Evolutionary conservation across 108 stramenopile genomes (phyloP), one percentile per base, ranked within the genome.

Genomic region (Ochromonas danica): DNA sequence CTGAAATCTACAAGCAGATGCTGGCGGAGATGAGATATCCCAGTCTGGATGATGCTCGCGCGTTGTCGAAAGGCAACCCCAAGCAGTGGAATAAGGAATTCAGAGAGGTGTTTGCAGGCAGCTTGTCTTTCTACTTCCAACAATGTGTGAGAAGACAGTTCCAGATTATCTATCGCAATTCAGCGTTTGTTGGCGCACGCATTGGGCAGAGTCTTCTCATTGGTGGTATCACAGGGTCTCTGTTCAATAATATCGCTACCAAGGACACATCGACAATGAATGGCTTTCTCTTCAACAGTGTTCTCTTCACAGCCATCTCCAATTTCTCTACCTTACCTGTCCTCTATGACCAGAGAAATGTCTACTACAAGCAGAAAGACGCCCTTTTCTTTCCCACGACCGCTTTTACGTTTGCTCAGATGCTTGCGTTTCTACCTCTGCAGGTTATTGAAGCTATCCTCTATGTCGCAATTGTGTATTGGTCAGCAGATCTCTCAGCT

Each of bases 291-390:
- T 67, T 67, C 25, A 10, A 10, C 6, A 39, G 80, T 0, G 80
- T 92, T 81, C 84, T 95, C 70, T 91, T 87, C 70, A 78, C 90
- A 31, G 81, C 82, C 41, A 33, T 91, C 57, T 87, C 88, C 25
- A 89, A 87, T 0, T 89, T 93, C 88, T 65, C 88, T n/a, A 88
- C 86, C 65, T 75, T 95, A 25, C 77, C 89, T 27, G 81, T 84
- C 30, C 87, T 91, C 61, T 89, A 91, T 77, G 83, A 87, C 42
- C 74, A 77, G 30, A 87, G 93, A 14, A 78, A 79, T 6, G 84
- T 93, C 22, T 90, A 93, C 42, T 92, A 95, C 88, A 94, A 95
- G 79, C 93, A 94, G 63, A 88, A 87, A 40, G 90, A 91, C 77
- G 88, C 91, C 0, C 88, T 89, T 45, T 93, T 94, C 77, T 93